A percentile compares a stretch with the other conserved stretches of the same genome.
These are phyloP conservation scores for Diphasiastrum complanatum DNA, from an alignment of 83 land plant species.

Conservation along the genomic window DNA sequence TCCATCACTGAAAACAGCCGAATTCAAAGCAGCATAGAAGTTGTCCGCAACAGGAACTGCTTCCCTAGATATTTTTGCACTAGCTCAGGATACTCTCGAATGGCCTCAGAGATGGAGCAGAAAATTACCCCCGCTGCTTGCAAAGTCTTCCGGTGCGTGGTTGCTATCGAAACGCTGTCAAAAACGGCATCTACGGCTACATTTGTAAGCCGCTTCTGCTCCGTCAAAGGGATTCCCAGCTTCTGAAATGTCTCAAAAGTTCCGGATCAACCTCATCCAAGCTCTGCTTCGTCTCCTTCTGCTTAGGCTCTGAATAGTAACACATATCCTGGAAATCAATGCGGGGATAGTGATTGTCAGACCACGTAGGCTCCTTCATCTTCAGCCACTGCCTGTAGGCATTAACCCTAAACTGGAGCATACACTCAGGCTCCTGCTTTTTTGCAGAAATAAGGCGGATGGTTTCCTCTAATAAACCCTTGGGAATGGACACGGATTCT, in stretches of 20 bases:
- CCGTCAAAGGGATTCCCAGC: conserved; percentile 82
- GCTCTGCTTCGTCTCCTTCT: conserved; percentile 77
- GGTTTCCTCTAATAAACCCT: conserved; percentile 84
- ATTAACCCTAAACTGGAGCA: conserved; percentile 75
- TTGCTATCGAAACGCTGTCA: conserved; percentile 95
- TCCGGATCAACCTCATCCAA: conserved; percentile 95
- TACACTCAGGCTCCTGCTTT: conserved; percentile 92
- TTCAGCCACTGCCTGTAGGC: conserved; percentile 72
- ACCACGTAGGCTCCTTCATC: conserved; percentile 86
- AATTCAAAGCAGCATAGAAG: conserved; percentile 85
- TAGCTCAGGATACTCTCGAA: conserved; percentile 83
- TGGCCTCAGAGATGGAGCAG: conserved; percentile 96
- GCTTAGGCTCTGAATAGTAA: conserved; percentile 85
- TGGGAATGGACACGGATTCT: conserved; percentile 86
- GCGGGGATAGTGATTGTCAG: conserved; percentile 65
- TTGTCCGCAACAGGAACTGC: conserved; percentile 93
- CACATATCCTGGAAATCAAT: conserved; percentile 80
- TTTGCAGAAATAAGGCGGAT: conserved; percentile 70
- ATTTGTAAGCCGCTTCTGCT: conserved; percentile 85
- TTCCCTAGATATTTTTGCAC: conserved; percentile 75
- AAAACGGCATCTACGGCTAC: conserved; percentile 99
- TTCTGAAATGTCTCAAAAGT: conserved; percentile 70
- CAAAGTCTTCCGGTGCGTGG: conserved; percentile 86
- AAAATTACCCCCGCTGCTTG: conserved; percentile 85
- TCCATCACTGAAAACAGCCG: conserved; percentile 99